Evolutionary conservation across 345 rosid species (phyloP).

Genomic region (Dimocarpus longan): DNA sequence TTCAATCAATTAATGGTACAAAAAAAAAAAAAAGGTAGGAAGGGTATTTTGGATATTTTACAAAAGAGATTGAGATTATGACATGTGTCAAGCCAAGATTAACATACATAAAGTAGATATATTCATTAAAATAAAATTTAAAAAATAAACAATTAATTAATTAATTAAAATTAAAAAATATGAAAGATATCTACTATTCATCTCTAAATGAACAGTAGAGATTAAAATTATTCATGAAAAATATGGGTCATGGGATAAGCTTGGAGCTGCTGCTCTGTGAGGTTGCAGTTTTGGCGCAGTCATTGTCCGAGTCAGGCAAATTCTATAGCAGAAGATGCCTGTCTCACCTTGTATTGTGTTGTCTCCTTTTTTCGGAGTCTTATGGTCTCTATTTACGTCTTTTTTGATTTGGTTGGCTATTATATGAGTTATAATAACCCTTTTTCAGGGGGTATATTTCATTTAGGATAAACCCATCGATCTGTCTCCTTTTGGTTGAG

Average conservation of each 20-base stretch:
- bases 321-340: constrained; percentile 32
- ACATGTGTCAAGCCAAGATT: too few relatives aligned
- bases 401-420: background rate
- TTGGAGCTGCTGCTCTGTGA: constrained; percentile 9
- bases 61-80: too few relatives aligned
- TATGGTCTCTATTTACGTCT: background rate
- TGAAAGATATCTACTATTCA: too few relatives aligned
- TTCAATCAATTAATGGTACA: too few relatives aligned
- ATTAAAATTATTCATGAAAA: too few relatives aligned
- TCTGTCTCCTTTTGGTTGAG: background rate
- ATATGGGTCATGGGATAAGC: background rate
- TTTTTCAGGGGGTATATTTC: background rate
- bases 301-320: constrained; percentile 5
- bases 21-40: too few relatives aligned
- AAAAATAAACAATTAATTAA: too few relatives aligned
- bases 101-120: too few relatives aligned
- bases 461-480: constrained; percentile 18
- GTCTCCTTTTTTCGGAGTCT: background rate
- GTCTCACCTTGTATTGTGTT: constrained; percentile 7
- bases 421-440: background rate
- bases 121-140: too few relatives aligned
- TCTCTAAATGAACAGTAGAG: too few relatives aligned
- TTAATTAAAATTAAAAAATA: too few relatives aligned
- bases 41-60: too few relatives aligned
- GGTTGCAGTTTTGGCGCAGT: constrained; percentile 11